Evolutionary conservation across 2,329 filamentous ascomycete species (phyloP), one percentile per base, ranked within the genome.

Genomic region (Escovopsis weberi): DNA sequence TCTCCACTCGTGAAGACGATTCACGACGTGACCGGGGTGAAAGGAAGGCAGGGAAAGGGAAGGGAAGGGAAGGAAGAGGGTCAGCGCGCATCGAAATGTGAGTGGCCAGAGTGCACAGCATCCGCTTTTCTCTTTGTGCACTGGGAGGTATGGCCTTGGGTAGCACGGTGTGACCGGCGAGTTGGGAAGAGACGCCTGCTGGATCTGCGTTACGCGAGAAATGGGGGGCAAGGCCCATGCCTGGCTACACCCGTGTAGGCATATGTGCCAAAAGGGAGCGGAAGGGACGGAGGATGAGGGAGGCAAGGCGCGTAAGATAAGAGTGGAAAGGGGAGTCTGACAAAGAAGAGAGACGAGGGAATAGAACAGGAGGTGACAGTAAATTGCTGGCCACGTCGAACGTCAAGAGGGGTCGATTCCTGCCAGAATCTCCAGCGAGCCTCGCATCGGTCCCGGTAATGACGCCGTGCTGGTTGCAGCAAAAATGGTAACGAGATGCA

Each of bases 171-270:
- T 32, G 28, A 32, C 28, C 19, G 33, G 34, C 35, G 37, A 38
- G n/a, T 23, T 43, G 8, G 28, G 36, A 32, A 34, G n/a, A 46
- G 30, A 18, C 32, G 37, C 34, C 40, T 46, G 62, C 56, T 60
- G 61, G 53, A 58, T 58, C 48, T 53, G 64, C 65, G 57, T 47
- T 45, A 63, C 53, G 30, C 40, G 32, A 41, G 30, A 32, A 9
- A 9, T 15, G 28, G 11, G 8, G 28, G 11, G 8, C 8, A 32
- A 2, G 28, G 28, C 11, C 28, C 11, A 32, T 32, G 11, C 34
- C 9, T 26, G 23, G 43, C 42, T 42, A 37, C 43, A 37, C 38
- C 37, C 39, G 34, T 42, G 38, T 37, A 38, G 18, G 23, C 18
- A 9, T 18, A 37, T 23, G 6, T n/a, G 23, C 35, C 6, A 11